phyloP scores from a whole-genome alignment of 768 basidiomycete genomes.

The Cytidiella melzeri region DNA sequence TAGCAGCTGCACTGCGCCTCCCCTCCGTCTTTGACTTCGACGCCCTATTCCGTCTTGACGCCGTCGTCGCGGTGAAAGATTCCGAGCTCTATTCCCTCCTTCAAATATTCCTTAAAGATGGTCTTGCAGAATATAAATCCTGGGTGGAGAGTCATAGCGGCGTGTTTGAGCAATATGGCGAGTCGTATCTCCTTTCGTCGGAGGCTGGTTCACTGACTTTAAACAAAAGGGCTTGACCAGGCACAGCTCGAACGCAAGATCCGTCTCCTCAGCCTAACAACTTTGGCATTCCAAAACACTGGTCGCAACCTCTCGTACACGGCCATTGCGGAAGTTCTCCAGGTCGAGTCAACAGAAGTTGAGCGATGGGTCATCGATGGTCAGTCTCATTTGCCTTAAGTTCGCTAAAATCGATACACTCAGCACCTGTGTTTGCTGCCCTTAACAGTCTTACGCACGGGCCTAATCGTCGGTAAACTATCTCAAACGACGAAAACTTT shows the following conservation, averaged over 20 bases:
- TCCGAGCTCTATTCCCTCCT: slow-evolving; percentile 73
- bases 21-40: slow-evolving; percentile 78
- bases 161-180: slow-evolving; percentile 53
- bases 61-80: slow-evolving; percentile 56
- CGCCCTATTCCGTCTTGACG: slow-evolving; percentile 68
- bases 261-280: slow-evolving; percentile 67
- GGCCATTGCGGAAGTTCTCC: slow-evolving; percentile 58
- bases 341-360: slow-evolving; percentile 59
- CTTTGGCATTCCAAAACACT: slow-evolving; percentile 71
- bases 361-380: slow-evolving; percentile 89
- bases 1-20: slow-evolving; percentile 59
- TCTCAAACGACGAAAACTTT: slow-evolving; percentile 74
- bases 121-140: slow-evolving; percentile 51
- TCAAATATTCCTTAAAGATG: slow-evolving; percentile 64
- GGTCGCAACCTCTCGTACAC: slow-evolving; percentile 70
- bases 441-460: slow-evolving; percentile 66
- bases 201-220: background rate
- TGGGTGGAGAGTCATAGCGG: slow-evolving; percentile 52
- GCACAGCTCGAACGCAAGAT: slow-evolving; percentile 71
- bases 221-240: slow-evolving; percentile 47
- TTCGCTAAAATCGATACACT: too few relatives aligned
- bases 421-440: too few relatives aligned
- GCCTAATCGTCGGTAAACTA: slow-evolving; percentile 75
- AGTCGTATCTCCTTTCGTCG: background rate
- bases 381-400: slow-evolving; percentile 34